Evolutionary conservation across 2,329 filamentous ascomycete species (phyloP).

Genomic region (Scedosporium minutisporum): DNA sequence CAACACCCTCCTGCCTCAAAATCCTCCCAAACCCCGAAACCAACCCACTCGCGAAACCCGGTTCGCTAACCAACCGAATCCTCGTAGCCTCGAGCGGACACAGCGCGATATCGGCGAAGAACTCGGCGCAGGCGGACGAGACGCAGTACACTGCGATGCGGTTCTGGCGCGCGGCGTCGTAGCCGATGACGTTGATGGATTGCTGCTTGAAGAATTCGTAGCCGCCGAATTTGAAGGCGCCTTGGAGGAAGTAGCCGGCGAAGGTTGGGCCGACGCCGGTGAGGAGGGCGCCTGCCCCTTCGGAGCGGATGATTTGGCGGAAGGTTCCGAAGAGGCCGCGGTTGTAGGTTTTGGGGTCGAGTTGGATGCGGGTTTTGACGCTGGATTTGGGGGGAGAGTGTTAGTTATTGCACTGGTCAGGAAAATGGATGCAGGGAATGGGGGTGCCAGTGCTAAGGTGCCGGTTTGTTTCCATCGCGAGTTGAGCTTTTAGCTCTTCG

Average conservation of each 20-base stretch:
- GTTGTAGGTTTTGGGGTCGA: conserved; percentile 85
- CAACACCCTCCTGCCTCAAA: conserved; percentile 68
- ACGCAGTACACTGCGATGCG: conserved; percentile 73
- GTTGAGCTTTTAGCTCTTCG: no score
- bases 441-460: no score
- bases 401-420: no score
- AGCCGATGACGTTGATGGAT: conserved; percentile 69
- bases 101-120: conserved; percentile 70
- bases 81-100: conserved; percentile 61
- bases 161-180: conserved; percentile 68
- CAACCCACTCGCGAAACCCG: no score
- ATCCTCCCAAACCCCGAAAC: conserved; percentile 46
- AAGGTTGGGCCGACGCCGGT: conserved; percentile 80
- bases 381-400: conserved; percentile 29
- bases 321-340: conserved; percentile 35
- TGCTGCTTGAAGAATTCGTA: conserved; percentile 97
- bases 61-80: no score
- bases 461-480: no score
- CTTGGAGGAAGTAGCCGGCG: conserved; percentile 88
- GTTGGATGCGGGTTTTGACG: conserved; percentile 93
- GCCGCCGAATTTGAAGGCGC: conserved; percentile 67
- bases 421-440: no score
- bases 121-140: conserved; percentile 54
- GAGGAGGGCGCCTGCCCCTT: conserved; percentile 77
- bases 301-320: conserved; percentile 55